These are phyloP conservation scores for Sporothrix mexicana DNA, from an alignment of 2,329 filamentous ascomycete species.

Conservation along the genomic window DNA sequence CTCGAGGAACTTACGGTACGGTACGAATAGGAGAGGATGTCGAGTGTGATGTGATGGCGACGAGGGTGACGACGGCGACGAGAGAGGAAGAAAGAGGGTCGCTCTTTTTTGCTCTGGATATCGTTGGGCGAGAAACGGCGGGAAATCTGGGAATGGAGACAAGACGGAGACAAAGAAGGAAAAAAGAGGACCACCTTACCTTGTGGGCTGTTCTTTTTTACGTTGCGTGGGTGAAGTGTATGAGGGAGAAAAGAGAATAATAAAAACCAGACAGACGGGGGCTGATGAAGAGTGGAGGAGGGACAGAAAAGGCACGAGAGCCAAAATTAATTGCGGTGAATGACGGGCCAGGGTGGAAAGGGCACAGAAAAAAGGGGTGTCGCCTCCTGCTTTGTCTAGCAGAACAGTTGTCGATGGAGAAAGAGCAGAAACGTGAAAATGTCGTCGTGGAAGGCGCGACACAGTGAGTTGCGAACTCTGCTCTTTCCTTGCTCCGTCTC, in stretches of 20 bases:
- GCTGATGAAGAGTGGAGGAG: not conserved
- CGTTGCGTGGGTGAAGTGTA: not conserved
- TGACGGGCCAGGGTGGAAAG: not conserved
- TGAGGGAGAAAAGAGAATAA: too few species aligned
- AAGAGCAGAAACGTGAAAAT: not conserved
- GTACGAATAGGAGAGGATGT: slow-evolving; percentile 17
- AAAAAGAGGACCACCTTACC: slow-evolving; percentile 26
- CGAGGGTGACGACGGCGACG: slow-evolving; percentile 2
- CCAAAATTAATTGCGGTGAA: not conserved
- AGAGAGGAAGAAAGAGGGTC: slow-evolving; percentile 23
- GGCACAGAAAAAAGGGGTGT: not conserved
- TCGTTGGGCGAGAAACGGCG: slow-evolving; percentile 23
- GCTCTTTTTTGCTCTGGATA: not conserved
- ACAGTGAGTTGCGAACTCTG: not conserved
- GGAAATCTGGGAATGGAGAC: not conserved
- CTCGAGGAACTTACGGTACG: not conserved
- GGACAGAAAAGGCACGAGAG: not conserved
- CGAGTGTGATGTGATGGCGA: slow-evolving; percentile 10
- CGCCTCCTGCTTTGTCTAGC: not conserved
- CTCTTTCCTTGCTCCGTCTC: not conserved
- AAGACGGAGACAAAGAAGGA: slow-evolving; percentile 11
- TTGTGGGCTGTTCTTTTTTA: slow-evolving; percentile 24
- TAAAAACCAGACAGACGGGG: not conserved
- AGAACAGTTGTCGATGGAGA: not conserved
- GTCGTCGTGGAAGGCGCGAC: slow-evolving; percentile 1